Conservation (phyloP, 345 rosid species). For the Pugionium cornutum region DNA sequence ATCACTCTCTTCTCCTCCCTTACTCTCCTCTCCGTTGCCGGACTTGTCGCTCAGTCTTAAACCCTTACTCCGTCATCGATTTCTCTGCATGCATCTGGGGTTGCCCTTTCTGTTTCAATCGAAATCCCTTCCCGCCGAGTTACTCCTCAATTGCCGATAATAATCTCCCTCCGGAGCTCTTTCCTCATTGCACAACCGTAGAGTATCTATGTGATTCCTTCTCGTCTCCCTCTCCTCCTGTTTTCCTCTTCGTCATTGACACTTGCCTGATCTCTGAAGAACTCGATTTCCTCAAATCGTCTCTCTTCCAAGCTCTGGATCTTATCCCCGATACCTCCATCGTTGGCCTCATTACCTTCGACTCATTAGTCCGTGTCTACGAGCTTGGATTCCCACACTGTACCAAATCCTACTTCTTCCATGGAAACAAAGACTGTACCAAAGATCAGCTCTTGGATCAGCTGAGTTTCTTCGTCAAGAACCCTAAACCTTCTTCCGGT, state of each 20-base stretch:
- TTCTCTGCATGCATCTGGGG: constrained; percentile 83
- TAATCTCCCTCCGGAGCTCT: constrained; percentile 89
- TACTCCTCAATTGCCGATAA: constrained; percentile 78
- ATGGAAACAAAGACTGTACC: constrained; percentile 72
- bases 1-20: constrained; percentile 61
- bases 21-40: constrained; percentile 94
- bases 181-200: constrained; percentile 80
- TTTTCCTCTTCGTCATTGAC: constrained; percentile 78
- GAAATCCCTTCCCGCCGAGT: constrained; percentile 77
- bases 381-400: constrained; percentile 79
- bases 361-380: constrained; percentile 73
- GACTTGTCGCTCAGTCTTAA: constrained; percentile 80
- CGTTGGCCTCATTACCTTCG: constrained; percentile 81
- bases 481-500: constrained; percentile 75
- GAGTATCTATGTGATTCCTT: constrained; percentile 60
- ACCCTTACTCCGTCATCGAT: constrained; percentile 80
- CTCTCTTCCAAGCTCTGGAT: constrained; percentile 76
- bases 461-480: constrained; percentile 72
- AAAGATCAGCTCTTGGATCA: constrained; percentile 86
- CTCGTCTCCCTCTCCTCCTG: constrained; percentile 57
- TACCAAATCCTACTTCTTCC: constrained; percentile 74
- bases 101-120: constrained; percentile 91
- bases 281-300: constrained; percentile 69
- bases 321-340: constrained; percentile 72
- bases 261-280: constrained; percentile 89